A percentile compares a stretch with the other conserved stretches of the same genome.
Evolutionary conservation across 306 rosid species (phyloP).

Genomic region (Sicyos baderoa): DNA sequence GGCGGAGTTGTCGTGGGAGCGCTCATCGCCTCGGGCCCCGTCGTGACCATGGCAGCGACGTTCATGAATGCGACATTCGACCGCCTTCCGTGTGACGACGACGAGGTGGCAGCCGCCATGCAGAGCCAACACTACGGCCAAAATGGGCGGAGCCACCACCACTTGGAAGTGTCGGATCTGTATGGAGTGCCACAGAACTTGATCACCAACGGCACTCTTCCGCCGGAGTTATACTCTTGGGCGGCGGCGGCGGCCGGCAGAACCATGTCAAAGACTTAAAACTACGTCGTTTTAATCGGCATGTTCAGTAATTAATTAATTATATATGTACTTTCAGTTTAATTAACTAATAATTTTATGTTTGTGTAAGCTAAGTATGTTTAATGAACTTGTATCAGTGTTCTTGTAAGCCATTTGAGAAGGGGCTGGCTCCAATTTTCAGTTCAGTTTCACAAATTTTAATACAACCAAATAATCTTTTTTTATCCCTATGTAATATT

Average conservation of each 20-base stretch:
- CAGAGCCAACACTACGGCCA: conserved; percentile 22
- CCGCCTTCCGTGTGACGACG: conserved; percentile 81
- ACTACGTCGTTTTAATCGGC: not conserved
- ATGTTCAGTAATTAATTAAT: not conserved
- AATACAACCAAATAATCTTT: no score
- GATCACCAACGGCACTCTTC: conserved; percentile 17
- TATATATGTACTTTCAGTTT: not conserved
- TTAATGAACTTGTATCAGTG: no score
- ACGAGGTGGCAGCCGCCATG: conserved; percentile 39
- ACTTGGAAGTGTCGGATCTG: conserved; percentile 20
- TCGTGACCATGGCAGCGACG: conserved; percentile 84
- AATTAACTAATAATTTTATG: no score
- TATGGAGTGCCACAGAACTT: conserved; percentile 23
- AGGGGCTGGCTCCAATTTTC: not conserved
- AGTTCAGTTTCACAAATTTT: no score
- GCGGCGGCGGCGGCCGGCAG: conserved; percentile 15
- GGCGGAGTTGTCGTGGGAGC: conserved; percentile 83
- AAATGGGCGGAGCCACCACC: conserved; percentile 15
- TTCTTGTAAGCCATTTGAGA: not conserved
- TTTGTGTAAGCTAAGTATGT: not conserved
- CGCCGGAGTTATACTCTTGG: conserved; percentile 22
- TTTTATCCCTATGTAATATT: no score
- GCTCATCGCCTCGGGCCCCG: conserved; percentile 71
- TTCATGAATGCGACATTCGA: conserved; percentile 95
- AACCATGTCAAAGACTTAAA: conserved; percentile 20